Conservation (phyloP, 2,329 filamentous ascomycete species). For the Aulographum hederae region DNA sequence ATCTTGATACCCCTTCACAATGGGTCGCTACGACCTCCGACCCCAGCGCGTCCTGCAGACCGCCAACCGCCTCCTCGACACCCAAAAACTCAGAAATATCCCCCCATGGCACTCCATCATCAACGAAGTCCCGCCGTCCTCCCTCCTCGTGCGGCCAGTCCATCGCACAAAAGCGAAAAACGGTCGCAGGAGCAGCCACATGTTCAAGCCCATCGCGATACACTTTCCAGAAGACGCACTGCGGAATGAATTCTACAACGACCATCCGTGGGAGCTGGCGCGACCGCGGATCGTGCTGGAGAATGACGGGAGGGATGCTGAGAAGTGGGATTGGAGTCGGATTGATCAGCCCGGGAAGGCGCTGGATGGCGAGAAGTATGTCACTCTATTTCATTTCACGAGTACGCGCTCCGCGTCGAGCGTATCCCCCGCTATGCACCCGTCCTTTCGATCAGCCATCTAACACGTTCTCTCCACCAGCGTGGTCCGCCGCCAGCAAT, state of each 20-base stretch:
- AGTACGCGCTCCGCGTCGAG: background rate
- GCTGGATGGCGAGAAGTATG: constrained; percentile 68
- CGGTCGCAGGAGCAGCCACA: constrained; percentile 46
- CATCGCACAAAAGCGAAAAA: constrained; percentile 21
- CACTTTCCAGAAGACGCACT: constrained; percentile 69
- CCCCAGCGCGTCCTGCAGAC: constrained; percentile 33
- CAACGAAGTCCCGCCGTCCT: constrained; percentile 38
- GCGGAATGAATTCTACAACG: constrained; percentile 66
- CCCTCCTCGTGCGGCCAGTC: constrained; percentile 37
- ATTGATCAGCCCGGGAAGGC: constrained; percentile 57
- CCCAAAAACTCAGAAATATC: constrained; percentile 16
- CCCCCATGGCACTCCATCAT: constrained; percentile 41
- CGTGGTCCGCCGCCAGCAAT: constrained; percentile 9
- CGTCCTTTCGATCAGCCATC: background rate
- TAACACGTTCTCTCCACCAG: background rate
- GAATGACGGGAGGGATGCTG: constrained; percentile 63
- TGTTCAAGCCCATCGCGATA: constrained; percentile 67
- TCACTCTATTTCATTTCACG: background rate
- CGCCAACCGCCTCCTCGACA: constrained; percentile 30
- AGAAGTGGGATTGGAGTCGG: constrained; percentile 62
- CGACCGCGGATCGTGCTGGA: constrained; percentile 74
- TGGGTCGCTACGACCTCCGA: constrained; percentile 34
- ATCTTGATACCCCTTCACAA: no score
- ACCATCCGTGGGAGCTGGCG: constrained; percentile 95
- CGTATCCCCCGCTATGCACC: no score